These are phyloP conservation scores for Pleurozium schreberi DNA, from an alignment of 225 moss, liverwort and hornwort species.

Conservation along the genomic window DNA sequence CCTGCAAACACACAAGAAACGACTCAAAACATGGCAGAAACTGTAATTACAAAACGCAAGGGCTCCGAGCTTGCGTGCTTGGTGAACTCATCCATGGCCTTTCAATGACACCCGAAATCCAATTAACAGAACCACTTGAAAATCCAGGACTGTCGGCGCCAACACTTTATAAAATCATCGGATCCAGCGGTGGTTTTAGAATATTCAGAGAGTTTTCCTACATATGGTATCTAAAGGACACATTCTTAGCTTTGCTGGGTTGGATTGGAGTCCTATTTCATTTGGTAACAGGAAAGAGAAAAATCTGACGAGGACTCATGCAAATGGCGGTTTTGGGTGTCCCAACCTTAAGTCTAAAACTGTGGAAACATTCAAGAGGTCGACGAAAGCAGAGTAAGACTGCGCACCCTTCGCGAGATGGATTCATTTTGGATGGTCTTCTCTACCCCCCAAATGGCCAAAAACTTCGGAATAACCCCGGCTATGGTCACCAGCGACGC, in stretches of 20 bases:
- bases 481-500: conserved; percentile 8
- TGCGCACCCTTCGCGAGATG: neutral
- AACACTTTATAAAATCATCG: neutral
- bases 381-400: neutral
- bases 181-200: neutral
- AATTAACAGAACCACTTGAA: neutral
- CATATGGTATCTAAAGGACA: neutral
- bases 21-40: neutral
- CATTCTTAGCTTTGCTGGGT: too few relatives aligned
- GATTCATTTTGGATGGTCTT: conserved; percentile 5
- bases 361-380: neutral
- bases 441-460: neutral
- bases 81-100: neutral
- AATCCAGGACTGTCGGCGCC: neutral
- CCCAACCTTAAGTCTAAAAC: neutral
- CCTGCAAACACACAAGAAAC: neutral
- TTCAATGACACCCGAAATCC: neutral
- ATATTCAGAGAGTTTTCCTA: too few relatives aligned
- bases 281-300: neutral
- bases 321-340: neutral
- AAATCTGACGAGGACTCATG: too few relatives aligned
- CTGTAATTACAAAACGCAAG: neutral
- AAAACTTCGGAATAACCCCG: conserved; percentile 7
- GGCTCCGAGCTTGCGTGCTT: neutral
- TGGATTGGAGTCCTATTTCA: neutral